These are phyloP conservation scores for Boletus tomentosulus DNA, from an alignment of 768 basidiomycete species.

Conservation along the genomic window DNA sequence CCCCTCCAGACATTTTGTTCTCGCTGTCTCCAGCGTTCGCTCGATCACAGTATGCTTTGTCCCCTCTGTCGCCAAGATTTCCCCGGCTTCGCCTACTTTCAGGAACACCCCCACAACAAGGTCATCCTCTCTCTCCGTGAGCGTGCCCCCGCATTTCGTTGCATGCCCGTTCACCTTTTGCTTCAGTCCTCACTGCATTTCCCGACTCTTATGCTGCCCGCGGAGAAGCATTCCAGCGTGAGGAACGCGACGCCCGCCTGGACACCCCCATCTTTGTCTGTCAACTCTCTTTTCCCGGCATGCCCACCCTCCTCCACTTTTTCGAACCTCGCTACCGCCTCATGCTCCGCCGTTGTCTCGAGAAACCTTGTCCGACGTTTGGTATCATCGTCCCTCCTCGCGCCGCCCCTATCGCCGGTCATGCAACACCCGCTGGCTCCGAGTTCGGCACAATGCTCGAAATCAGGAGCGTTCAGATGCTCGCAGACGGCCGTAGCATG, in stretches of 20 bases:
- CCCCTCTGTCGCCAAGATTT: slow-evolving; percentile 82
- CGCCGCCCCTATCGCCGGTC: slow-evolving; percentile 26
- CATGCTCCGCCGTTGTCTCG: slow-evolving; percentile 95
- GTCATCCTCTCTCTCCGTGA: slow-evolving; percentile 65
- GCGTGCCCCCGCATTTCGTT: slow-evolving; percentile 17
- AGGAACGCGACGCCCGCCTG: slow-evolving; percentile 73
- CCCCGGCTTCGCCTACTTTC: slow-evolving; percentile 73
- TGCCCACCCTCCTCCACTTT: slow-evolving; percentile 87
- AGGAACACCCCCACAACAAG: slow-evolving; percentile 75
- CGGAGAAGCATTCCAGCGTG: slow-evolving; percentile 57
- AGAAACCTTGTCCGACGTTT: slow-evolving; percentile 70
- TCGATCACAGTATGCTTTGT: slow-evolving; percentile 80
- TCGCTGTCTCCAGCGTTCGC: slow-evolving; percentile 82
- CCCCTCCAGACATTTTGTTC: slow-evolving; percentile 77
- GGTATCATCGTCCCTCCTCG: slow-evolving; percentile 86
- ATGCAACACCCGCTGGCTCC: slow-evolving; percentile 17
- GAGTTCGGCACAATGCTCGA: slow-evolving; percentile 93
- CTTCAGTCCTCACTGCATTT: slow-evolving; percentile 64
- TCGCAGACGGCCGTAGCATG: slow-evolving; percentile 86
- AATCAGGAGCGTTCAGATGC: slow-evolving; percentile 80
- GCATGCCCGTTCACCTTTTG: slow-evolving; percentile 7
- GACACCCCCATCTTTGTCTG: slow-evolving; percentile 91
- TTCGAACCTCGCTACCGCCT: slow-evolving; percentile 94
- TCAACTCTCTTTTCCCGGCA: slow-evolving; percentile 85
- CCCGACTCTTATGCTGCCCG: slow-evolving; percentile 64